Conservation (phyloP, 2,329 filamentous ascomycete genomes). For the Hypoxylon sp. region DNA sequence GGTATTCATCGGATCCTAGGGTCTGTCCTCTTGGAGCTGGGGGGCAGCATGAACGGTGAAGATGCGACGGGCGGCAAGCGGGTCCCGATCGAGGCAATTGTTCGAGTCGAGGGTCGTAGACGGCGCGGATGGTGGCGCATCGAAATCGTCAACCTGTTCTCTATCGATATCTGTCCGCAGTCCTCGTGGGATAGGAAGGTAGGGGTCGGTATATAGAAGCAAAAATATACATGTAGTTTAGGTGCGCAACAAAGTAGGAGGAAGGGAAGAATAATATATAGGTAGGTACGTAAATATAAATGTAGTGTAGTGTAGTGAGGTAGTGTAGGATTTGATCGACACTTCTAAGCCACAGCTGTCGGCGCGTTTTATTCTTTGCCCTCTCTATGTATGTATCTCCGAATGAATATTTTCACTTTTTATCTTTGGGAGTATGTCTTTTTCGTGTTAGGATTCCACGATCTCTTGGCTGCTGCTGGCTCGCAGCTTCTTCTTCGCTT, state of each 20-base stretch:
- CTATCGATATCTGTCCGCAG: conserved; percentile 18
- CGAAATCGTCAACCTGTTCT: conserved; percentile 26
- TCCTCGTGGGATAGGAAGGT: conserved; percentile 4
- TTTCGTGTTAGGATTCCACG: neutral
- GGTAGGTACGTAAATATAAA: neutral
- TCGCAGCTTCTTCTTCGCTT: neutral
- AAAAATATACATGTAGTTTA: neutral
- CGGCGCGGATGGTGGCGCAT: conserved; percentile 43
- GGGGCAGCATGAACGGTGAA: conserved; percentile 40
- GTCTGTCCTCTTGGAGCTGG: conserved; percentile 31
- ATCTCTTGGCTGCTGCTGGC: conserved; percentile 9
- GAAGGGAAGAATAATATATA: neutral
- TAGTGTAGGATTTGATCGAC: conserved; percentile 32
- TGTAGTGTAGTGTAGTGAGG: no score
- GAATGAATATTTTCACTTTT: neutral
- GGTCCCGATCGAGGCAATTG: conserved; percentile 39
- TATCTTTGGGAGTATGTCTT: neutral
- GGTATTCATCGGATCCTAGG: conserved; percentile 51
- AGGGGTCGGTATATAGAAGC: conserved; percentile 1
- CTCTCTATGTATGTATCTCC: conserved; percentile 1
- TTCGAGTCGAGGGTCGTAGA: conserved; percentile 20
- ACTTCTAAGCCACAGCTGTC: conserved; percentile 27
- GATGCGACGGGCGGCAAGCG: conserved; percentile 44
- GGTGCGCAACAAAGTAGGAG: neutral
- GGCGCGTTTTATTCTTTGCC: conserved; percentile 2